Conservation (phyloP, 2,329 filamentous ascomycete genomes). For the Fusarium citri region DNA sequence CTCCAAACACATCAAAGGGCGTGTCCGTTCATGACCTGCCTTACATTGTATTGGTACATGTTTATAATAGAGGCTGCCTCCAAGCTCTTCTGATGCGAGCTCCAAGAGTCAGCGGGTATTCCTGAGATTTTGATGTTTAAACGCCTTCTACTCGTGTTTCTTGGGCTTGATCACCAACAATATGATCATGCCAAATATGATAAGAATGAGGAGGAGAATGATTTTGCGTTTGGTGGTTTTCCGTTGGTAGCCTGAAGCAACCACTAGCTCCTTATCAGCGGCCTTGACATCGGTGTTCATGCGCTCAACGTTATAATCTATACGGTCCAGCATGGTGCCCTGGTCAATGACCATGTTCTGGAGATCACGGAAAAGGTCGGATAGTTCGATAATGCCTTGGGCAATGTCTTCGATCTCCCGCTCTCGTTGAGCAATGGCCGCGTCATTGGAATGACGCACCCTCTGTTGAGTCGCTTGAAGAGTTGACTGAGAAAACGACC, state of each 20-base stretch:
- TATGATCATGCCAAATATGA: constrained; percentile 90
- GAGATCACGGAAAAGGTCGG: constrained; percentile 95
- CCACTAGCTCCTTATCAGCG: constrained; percentile 90
- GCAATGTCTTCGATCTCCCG: constrained; percentile 98
- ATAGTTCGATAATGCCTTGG: constrained; percentile 95
- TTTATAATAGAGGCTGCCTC: constrained; percentile 29
- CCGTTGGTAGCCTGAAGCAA: constrained; percentile 89
- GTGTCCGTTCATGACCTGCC: constrained; percentile 43
- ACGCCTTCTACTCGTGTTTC: constrained; percentile 50
- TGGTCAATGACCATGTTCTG: constrained; percentile 96
- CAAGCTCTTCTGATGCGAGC: background rate
- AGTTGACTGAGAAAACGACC: constrained; percentile 89
- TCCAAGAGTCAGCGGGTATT: constrained; percentile 27
- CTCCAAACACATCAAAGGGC: constrained; percentile 44
- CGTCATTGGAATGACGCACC: constrained; percentile 79
- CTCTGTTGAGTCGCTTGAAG: constrained; percentile 81
- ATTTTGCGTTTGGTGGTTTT: constrained; percentile 91
- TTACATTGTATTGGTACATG: constrained; percentile 50
- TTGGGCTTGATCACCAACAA: constrained; percentile 84
- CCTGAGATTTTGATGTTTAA: constrained; percentile 22
- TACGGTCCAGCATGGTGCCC: constrained; percentile 90
- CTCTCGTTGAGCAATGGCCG: constrained; percentile 89
- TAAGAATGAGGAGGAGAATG: constrained; percentile 85
- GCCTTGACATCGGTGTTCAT: constrained; percentile 95
- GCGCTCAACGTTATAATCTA: constrained; percentile 97